Conservation (phyloP, 2,329 filamentous ascomycete species). For the Paecilomyces sp. region DNA sequence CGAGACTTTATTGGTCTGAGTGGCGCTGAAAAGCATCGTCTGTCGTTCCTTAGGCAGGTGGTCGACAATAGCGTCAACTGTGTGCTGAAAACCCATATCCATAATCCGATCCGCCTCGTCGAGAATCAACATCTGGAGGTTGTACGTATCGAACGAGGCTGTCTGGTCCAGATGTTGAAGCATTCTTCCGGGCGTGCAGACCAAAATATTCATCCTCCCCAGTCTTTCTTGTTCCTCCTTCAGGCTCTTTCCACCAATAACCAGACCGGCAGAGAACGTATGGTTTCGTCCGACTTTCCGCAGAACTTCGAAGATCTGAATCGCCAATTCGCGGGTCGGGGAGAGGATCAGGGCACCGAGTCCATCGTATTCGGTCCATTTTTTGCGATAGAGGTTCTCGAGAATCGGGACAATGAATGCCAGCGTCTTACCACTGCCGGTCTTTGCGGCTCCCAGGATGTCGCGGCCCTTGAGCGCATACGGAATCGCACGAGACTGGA, state of each 20-base stretch:
- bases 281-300: constrained; percentile 85
- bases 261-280: constrained; percentile 80
- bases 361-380: constrained; percentile 87
- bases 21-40: constrained; percentile 91
- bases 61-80: constrained; percentile 86
- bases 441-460: constrained; percentile 90
- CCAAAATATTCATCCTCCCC: constrained; percentile 89
- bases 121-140: constrained; percentile 84
- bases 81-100: constrained; percentile 92
- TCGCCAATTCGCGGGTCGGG: constrained; percentile 88
- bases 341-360: constrained; percentile 88
- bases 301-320: constrained; percentile 93
- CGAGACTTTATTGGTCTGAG: constrained; percentile 88
- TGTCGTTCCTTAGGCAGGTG: constrained; percentile 81
- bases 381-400: constrained; percentile 81
- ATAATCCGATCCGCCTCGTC: constrained; percentile 96
- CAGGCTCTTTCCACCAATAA: constrained; percentile 89
- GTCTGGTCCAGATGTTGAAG: constrained; percentile 95
- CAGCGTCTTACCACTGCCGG: constrained; percentile 89
- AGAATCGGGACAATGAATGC: constrained; percentile 88
- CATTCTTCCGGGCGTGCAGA: constrained; percentile 92
- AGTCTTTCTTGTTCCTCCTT: constrained; percentile 81
- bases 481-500: constrained; percentile 84
- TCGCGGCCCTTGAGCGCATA: constrained; percentile 78
- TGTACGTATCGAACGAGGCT: constrained; percentile 79